phyloP scores from a whole-genome alignment of 495 filamentous ascomycete genomes.

The Penicillium roqueforti region DNA sequence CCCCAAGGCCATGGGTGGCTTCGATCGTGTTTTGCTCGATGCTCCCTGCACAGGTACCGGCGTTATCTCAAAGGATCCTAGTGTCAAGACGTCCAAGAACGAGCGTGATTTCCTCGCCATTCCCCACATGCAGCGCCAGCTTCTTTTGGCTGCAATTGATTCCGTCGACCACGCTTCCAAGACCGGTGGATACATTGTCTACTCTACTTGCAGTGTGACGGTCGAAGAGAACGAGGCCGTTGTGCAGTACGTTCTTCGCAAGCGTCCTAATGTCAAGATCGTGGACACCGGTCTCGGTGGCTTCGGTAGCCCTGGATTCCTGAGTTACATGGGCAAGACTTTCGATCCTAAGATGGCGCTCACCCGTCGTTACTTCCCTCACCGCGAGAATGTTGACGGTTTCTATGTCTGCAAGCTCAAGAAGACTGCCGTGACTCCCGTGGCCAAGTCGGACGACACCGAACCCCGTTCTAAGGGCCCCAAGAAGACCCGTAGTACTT shows the following conservation, averaged over 20 bases:
- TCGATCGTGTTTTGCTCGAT: conserved; percentile 79
- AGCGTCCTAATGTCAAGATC: conserved; percentile 87
- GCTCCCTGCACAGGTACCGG: conserved; percentile 79
- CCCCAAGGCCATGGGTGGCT: conserved; percentile 89
- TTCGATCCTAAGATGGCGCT: conserved; percentile 83
- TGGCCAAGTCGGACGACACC: conserved; percentile 40
- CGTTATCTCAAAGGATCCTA: conserved; percentile 92
- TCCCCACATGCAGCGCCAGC: conserved; percentile 90
- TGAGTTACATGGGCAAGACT: conserved; percentile 77
- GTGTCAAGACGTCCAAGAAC: conserved; percentile 95
- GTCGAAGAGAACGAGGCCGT: conserved; percentile 93
- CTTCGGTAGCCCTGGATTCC: conserved; percentile 93
- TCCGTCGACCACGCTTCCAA: conserved; percentile 80
- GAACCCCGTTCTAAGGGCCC: conserved; percentile 14
- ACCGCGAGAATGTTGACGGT: conserved; percentile 93
- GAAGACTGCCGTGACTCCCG: conserved; percentile 74
- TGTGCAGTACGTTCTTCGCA: conserved; percentile 84
- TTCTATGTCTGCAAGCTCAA: conserved; percentile 98
- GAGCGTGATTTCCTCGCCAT: conserved; percentile 88
- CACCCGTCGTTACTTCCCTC: conserved; percentile 88
- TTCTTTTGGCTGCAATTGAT: conserved; percentile 90
- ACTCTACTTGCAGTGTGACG: conserved; percentile 88
- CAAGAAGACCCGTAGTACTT: conserved; percentile 10
- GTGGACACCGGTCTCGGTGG: conserved; percentile 82
- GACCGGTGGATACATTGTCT: conserved; percentile 91